Percentiles rank a stretch among this genome's conserved stretches.
These are phyloP conservation scores for Neofusicoccum parvum DNA, from an alignment of 2,329 filamentous ascomycete genomes.

Conservation along the genomic window DNA sequence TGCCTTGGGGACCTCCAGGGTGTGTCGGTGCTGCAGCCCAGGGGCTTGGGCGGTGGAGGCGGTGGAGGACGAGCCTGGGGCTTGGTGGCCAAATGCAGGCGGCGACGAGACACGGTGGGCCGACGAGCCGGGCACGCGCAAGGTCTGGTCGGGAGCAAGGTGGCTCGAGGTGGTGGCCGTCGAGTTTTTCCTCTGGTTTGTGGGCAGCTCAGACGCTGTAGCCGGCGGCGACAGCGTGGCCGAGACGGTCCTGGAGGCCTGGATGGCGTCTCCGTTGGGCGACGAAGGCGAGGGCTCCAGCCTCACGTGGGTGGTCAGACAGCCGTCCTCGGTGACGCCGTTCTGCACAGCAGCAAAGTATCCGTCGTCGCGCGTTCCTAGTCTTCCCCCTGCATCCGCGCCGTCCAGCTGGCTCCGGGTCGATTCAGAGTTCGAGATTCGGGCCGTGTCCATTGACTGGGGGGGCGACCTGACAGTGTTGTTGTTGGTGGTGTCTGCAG, in stretches of 20 bases:
- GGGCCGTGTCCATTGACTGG: slow-evolving; percentile 24
- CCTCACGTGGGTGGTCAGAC: slow-evolving; percentile 39
- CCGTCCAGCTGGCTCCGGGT: slow-evolving; percentile 14
- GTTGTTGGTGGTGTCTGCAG: slow-evolving; percentile 30
- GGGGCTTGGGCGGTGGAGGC: slow-evolving; percentile 51
- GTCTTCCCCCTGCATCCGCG: not conserved
- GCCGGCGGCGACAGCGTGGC: slow-evolving; percentile 1
- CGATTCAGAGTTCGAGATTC: slow-evolving; percentile 29
- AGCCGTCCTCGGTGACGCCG: slow-evolving; percentile 40
- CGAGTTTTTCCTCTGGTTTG: slow-evolving; percentile 28
- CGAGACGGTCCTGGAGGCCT: slow-evolving; percentile 5
- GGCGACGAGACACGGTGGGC: slow-evolving; percentile 64
- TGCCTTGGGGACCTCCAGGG: slow-evolving; percentile 79
- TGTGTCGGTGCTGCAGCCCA: slow-evolving; percentile 78
- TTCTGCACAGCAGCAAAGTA: slow-evolving; percentile 47
- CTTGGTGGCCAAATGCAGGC: slow-evolving; percentile 51
- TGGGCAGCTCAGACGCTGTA: not conserved
- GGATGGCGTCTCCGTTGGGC: slow-evolving; percentile 29
- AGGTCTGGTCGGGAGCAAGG: slow-evolving; percentile 31
- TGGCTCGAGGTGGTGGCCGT: slow-evolving; percentile 28
- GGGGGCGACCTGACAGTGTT: slow-evolving; percentile 28
- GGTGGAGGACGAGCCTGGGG: slow-evolving; percentile 36
- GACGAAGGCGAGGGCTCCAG: slow-evolving; percentile 32
- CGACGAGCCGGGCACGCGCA: slow-evolving; percentile 38
- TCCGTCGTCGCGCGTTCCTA: slow-evolving; percentile 45